Evolutionary conservation across 1,139 yeast species (phyloP), one percentile per base, ranked within the genome.

Genomic region (Yamadazyma taylorii): DNA sequence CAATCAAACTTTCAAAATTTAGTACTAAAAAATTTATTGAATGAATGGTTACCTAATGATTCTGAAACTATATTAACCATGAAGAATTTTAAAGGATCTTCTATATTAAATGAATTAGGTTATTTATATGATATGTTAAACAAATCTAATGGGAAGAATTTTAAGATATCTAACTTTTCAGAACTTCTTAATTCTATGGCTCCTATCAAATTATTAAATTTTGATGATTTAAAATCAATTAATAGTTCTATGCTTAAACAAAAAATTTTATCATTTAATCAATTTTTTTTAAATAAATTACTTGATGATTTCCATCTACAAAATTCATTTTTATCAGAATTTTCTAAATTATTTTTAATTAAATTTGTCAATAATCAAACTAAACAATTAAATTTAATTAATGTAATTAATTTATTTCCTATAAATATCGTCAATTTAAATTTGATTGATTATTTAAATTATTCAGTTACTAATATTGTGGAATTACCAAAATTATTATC

Each of bases 101-200:
- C 84, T 9, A 57, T 90, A 7, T 60, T 89, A 24, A 81, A 85
- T 38, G 97, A 94, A 54, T 64, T 90, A 34, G 98, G 96, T 0
- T 87, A 89, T 44, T 64, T 94, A 13, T 87, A 81, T 61, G 97
- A 94, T 53, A 92, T 92, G 98, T 74, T 92, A 64, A 73, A 74
- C 36, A 87, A 87, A 55, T 89, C 96, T 0, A 65, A 75, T 17
- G 94, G 95, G 1, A 73, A 75, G 35, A 72, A 55, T 78, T 86
- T 63, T 66, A 85, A 83, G 34, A 84, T 92, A 0, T 67, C 85
- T 7, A 88, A 92, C 53, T 89, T 92, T 59, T 54, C 73, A 1
- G 67, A 64, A 35, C 60, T 63, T 33, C 55, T 83, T 41, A 67
- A 69, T 39, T 63, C 75, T 4, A 70, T 69, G 17, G 81, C 81